These are phyloP conservation scores for Amoebophrya sp. DNA, from an alignment of 169 alveolate species.

Conservation along the genomic window DNA sequence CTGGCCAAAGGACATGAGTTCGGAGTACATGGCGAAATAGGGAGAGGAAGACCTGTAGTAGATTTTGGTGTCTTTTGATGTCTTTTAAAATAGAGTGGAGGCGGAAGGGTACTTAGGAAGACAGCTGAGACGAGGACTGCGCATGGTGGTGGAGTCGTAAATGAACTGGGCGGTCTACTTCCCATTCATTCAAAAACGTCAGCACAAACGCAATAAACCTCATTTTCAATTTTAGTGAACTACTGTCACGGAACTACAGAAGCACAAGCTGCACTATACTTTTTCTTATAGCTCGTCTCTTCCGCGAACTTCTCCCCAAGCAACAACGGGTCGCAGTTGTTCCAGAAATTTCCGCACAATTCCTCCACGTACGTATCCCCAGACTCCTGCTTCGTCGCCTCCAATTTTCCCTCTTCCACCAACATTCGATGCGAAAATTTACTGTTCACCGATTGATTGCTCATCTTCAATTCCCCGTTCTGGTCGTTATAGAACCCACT, in stretches of 20 bases:
- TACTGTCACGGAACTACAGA: neutral
- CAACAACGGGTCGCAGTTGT: neutral
- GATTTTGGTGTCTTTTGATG: too few relatives aligned
- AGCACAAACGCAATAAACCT: too few relatives aligned
- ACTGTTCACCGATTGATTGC: neutral
- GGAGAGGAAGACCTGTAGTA: neutral
- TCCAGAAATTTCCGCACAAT: neutral
- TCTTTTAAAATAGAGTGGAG: too few relatives aligned
- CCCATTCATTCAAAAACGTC: too few relatives aligned
- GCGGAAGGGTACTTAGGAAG: too few relatives aligned
- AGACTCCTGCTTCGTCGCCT: neutral
- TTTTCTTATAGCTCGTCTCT: neutral
- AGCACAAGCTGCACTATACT: neutral
- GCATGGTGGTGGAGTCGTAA: too few relatives aligned
- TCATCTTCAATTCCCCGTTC: neutral
- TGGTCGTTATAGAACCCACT: neutral
- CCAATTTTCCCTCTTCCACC: neutral
- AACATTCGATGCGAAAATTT: neutral
- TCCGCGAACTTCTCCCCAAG: neutral
- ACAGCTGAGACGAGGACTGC: too few relatives aligned
- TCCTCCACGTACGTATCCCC: neutral
- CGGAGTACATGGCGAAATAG: neutral
- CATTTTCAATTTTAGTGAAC: too few relatives aligned
- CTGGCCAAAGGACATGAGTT: neutral
- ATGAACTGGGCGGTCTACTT: too few relatives aligned